Evolutionary conservation across 106 monocot genomes (phyloP), one percentile per base, ranked within the genome.

Genomic region (Alisma plantagoaquatica): DNA sequence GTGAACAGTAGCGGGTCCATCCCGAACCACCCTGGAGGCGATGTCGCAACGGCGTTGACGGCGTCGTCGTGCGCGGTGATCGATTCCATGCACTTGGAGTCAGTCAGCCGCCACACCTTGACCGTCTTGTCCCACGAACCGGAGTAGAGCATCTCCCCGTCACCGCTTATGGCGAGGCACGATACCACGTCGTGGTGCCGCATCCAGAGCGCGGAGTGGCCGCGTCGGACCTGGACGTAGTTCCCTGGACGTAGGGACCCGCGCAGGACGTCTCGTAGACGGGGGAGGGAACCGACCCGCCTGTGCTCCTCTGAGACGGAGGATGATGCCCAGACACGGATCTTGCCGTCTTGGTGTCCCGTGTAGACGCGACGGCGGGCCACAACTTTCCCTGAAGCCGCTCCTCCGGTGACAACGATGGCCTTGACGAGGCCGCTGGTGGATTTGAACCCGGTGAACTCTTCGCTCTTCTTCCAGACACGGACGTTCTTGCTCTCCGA

Each of bases 331-430:
- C 77, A 77, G 0, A 77, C 57, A 0, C 77, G 72, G 10, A 77
- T 63, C 67, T 77, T 77, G 9, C 77, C 77, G 50, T 77, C 77
- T 27, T 77, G 77, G 62, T 77, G 77, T 24, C 77, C 77, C 1
- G 77, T 77, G 62, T 57, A 77, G 42, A 77, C 68, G 45, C 43
- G 35, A 0, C 41, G 62, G 9, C n/a, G n/a, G n/a, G n/a, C n/a
- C n/a, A n/a, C n/a, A n/a, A n/a, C n/a, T n/a, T n/a, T n/a, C n/a
- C n/a, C n/a, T n/a, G n/a, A n/a, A n/a, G n/a, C n/a, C n/a, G n/a
- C n/a, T n/a, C n/a, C n/a, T n/a, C 60, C 62, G 14, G 56, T 16
- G 11, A 77, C 38, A 18, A 77, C 67, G 30, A 77, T 68, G 6
- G 77, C 77, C 33, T 77, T 77, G 20, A 77, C 77, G 23, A 77